Evolutionary conservation across 1,284 basidiomycete genomes (phyloP).

Genomic region (Cutaneotrichosporon daszewskae): DNA sequence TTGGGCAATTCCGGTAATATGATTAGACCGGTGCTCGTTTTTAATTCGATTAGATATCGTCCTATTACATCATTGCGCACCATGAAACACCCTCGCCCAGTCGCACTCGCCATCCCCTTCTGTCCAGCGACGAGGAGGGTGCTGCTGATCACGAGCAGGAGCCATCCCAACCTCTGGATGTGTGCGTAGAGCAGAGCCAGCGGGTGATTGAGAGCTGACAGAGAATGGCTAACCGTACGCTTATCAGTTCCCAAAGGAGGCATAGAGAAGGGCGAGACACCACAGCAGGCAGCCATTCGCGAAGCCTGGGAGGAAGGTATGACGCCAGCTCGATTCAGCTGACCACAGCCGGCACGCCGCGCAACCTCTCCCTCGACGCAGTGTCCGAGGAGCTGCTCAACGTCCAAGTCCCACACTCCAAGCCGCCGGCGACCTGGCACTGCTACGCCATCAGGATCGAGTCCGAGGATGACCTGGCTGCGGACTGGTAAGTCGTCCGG

Average conservation of each 20-base stretch:
- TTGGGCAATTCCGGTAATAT: not conserved
- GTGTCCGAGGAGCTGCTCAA: slow-evolving; percentile 7
- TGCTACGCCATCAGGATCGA: slow-evolving; percentile 24
- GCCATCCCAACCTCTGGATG: slow-evolving; percentile 42
- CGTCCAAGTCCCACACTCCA: not conserved
- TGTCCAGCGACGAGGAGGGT: slow-evolving; percentile 25
- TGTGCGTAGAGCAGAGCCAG: slow-evolving; percentile 23
- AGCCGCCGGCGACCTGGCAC: slow-evolving; percentile 26
- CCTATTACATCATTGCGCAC: not conserved
- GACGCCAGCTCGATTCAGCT: not conserved
- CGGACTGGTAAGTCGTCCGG: slow-evolving; percentile 24
- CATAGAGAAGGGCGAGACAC: slow-evolving; percentile 40
- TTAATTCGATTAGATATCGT: not conserved
- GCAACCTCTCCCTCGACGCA: not conserved
- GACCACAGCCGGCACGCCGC: slow-evolving; percentile 6
- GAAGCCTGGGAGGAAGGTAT: slow-evolving; percentile 46
- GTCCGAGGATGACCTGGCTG: slow-evolving; percentile 12
- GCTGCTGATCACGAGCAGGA: slow-evolving; percentile 40
- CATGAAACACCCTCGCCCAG: slow-evolving; percentile 27
- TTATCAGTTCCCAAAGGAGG: slow-evolving; percentile 44
- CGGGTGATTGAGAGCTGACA: not conserved
- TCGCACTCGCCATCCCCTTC: slow-evolving; percentile 39
- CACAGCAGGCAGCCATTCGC: slow-evolving; percentile 39
- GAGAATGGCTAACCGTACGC: not conserved
- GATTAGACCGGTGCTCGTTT: too few relatives aligned